Base-by-base conservation (phyloP, 2,329 filamentous ascomycete genomes). In the Penicillium sp. region DNA sequence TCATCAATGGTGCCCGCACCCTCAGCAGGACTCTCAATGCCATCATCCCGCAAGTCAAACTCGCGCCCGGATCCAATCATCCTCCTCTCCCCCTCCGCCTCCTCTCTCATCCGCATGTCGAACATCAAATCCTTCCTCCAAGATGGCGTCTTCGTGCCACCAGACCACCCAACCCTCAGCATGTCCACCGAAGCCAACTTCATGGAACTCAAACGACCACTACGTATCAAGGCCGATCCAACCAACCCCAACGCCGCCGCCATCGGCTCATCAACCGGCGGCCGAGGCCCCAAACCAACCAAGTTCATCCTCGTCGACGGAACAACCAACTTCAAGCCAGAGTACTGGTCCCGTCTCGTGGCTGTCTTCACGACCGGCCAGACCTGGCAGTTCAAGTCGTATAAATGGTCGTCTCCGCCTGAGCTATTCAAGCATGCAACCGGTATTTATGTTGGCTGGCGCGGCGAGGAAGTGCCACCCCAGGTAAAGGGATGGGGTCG, bases 281-380 rank as follows among this genome's bases (percentile, higher is more conserved):
- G 89, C 64, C 76, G 86, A 3, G 75, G 60, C 12, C 56, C 77
- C 46, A 83, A 86, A 13, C 86, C 89, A 1, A 83, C 93, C 65
- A 88, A 91, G 41, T 98, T 98, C 76, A 95, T 97, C 66, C 83
- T 98, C 33, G 92, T 97, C 46, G 93, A 98, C 69, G 87, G 86
- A 15, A 88, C 91, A 0, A 86, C 95, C 66, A 87, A 93, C 69
- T 98, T 98, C 80, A 95, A 95, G 70, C 93, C 93, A 0, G 91
- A 97, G 67, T 96, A 97, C 76, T 98, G 93, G 93, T 86, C 86
- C 63, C 85, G 91, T 44, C 87, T 98, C 6, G 93, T 96, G 1
- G 93, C 88, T 10, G 91, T 98, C 49, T 97, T 98, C 74, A 98
- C 93, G 0, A 98, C 93, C 0, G 93, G 93, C 29, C 93, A 98